Evolutionary conservation across 352 stramenopile species (phyloP).

Genomic region (Phytophthora vignae): DNA sequence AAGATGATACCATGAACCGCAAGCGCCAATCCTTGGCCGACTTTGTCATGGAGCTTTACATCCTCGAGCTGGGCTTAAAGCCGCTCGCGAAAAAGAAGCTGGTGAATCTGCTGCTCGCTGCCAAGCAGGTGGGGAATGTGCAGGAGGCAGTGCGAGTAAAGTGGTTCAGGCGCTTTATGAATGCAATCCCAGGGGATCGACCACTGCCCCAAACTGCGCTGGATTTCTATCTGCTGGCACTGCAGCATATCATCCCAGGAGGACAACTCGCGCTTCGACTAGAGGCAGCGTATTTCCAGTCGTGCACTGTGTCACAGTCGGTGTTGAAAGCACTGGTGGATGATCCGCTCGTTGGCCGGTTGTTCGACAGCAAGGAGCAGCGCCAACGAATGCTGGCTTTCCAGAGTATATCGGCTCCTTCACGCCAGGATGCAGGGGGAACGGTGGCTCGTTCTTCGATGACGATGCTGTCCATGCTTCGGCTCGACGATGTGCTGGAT

Average conservation of each 20-base stretch:
- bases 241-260: slow-evolving; percentile 56
- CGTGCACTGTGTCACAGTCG: slow-evolving; percentile 52
- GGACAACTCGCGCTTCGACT: slow-evolving; percentile 51
- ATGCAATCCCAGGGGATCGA: slow-evolving; percentile 38
- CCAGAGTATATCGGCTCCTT: slow-evolving; percentile 22
- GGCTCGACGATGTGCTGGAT: slow-evolving; percentile 76
- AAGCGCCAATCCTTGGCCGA: slow-evolving; percentile 55
- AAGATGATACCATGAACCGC: slow-evolving; percentile 42
- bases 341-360: slow-evolving; percentile 48
- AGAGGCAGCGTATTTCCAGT: slow-evolving; percentile 55
- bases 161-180: slow-evolving; percentile 74
- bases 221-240: slow-evolving; percentile 63
- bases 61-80: slow-evolving; percentile 75
- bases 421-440: slow-evolving; percentile 18
- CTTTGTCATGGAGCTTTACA: slow-evolving; percentile 67
- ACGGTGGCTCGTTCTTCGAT: slow-evolving; percentile 12
- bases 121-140: slow-evolving; percentile 44
- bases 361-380: slow-evolving; percentile 63
- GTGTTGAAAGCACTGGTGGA: slow-evolving; percentile 56
- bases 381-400: slow-evolving; percentile 49
- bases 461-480: slow-evolving; percentile 39
- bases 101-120: slow-evolving; percentile 50
- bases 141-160: slow-evolving; percentile 67
- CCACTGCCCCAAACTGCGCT: slow-evolving; percentile 50
- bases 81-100: slow-evolving; percentile 63